phyloP scores from a whole-genome alignment of 192 early-diverging fungal genomes.

The Obelidium mucronatum region DNA sequence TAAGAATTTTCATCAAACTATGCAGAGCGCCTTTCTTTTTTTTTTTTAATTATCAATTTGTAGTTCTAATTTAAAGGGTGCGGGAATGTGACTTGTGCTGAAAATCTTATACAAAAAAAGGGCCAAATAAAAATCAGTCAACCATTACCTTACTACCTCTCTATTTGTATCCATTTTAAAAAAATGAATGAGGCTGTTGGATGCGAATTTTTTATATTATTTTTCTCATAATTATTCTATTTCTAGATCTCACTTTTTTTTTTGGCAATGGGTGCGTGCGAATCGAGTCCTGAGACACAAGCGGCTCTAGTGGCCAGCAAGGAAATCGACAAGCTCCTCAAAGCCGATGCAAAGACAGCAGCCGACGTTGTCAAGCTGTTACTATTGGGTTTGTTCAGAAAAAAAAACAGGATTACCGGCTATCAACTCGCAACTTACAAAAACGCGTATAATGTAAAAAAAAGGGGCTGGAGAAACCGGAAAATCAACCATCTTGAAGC shows the following conservation, averaged over 20 bases:
- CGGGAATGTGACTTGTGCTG: neutral
- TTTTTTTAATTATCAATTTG: neutral
- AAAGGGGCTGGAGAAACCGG: conserved; percentile 55
- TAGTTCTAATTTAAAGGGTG: neutral
- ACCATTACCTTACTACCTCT: no score
- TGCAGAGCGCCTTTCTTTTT: neutral
- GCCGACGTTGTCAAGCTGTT: conserved; percentile 96
- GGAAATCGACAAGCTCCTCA: conserved; percentile 88
- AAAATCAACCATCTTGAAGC: conserved; percentile 58
- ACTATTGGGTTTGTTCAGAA: conserved; percentile 71
- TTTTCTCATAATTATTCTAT: no score
- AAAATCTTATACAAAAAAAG: neutral
- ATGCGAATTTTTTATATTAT: no score
- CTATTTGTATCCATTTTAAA: neutral
- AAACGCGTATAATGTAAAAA: neutral
- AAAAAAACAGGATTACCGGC: no score
- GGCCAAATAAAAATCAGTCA: neutral
- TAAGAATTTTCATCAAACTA: no score
- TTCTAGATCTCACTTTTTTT: no score
- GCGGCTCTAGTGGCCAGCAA: conserved; percentile 85
- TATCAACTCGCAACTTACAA: neutral
- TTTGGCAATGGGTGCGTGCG: conserved; percentile 84
- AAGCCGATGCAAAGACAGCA: conserved; percentile 76
- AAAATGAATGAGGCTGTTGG: neutral
- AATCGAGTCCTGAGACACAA: conserved; percentile 77